phyloP scores from a whole-genome alignment of 1,139 yeast species.

The Taphrina wiesneri region DNA sequence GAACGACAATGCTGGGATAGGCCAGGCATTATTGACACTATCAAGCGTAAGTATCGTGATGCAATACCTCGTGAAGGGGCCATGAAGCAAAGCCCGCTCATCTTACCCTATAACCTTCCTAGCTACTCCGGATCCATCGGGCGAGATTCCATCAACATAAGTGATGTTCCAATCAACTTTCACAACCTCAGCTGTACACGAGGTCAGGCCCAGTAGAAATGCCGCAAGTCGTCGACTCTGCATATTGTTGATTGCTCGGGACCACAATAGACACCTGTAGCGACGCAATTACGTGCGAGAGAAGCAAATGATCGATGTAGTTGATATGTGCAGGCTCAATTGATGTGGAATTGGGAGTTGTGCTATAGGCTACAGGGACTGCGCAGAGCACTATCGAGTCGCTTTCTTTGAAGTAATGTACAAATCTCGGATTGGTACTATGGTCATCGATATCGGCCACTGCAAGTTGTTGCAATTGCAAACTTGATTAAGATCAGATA shows the following conservation, averaged over 20 bases:
- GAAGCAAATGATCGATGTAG: no score
- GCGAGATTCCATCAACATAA: constrained; percentile 64
- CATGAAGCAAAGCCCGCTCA: background rate
- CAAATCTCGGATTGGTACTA: no score
- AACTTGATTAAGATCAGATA: background rate
- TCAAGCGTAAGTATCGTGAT: background rate
- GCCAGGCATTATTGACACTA: constrained; percentile 54
- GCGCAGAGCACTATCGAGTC: no score
- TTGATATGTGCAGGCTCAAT: no score
- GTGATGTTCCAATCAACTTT: constrained; percentile 71
- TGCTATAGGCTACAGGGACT: no score
- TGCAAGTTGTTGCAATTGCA: no score
- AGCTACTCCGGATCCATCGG: constrained; percentile 70
- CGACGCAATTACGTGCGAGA: no score
- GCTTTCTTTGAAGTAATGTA: no score
- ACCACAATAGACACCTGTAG: no score
- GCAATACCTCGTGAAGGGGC: background rate
- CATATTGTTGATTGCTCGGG: no score
- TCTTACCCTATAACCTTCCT: constrained; percentile 71
- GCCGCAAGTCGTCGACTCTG: background rate
- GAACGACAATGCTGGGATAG: constrained; percentile 75
- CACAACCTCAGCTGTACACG: constrained; percentile 56
- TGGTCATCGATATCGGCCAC: no score
- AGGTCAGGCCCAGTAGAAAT: background rate
- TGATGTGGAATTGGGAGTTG: no score